Percentiles rank a stretch among this genome's conserved stretches.
phyloP scores from a whole-genome alignment of 2,329 filamentous ascomycete species.

The Acrocalymma vagum region DNA sequence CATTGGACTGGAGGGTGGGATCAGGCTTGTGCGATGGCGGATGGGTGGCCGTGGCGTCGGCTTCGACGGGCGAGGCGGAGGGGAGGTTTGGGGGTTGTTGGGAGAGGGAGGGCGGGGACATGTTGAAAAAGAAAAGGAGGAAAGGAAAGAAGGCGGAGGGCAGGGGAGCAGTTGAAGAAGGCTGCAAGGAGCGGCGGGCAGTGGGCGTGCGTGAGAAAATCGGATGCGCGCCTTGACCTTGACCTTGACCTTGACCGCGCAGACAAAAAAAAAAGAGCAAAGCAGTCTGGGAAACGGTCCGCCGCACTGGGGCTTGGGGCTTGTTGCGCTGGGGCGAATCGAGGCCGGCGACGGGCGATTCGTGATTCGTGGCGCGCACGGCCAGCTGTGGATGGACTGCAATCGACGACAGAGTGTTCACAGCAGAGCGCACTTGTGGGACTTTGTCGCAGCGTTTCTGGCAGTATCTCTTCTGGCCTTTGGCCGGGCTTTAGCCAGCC shows the following conservation, averaged over 20 bases:
- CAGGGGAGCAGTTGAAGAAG: conserved; percentile 21
- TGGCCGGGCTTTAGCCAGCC: too few species aligned
- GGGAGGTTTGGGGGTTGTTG: conserved; percentile 26
- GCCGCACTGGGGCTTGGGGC: conserved; percentile 14
- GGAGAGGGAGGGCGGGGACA: conserved; percentile 35
- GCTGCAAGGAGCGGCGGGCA: conserved; percentile 22
- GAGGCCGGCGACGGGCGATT: conserved; percentile 9
- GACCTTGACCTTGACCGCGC: conserved; percentile 17
- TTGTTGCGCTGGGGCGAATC: conserved; percentile 16
- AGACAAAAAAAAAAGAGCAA: conserved; percentile 23
- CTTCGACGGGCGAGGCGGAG: conserved; percentile 25
- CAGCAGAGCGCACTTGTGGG: too few species aligned
- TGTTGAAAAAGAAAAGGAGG: conserved; percentile 34
- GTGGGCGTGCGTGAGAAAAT: conserved; percentile 18
- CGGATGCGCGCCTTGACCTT: conserved; percentile 14
- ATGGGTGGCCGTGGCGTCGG: conserved; percentile 40
- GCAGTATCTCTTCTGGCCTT: too few species aligned
- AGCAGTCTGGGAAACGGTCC: conserved; percentile 26
- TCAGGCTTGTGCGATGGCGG: conserved; percentile 41
- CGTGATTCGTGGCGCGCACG: conserved; percentile 8
- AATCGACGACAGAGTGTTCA: neutral
- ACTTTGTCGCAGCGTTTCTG: too few species aligned
- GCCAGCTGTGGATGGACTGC: conserved; percentile 4
- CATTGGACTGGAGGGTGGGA: conserved; percentile 45
- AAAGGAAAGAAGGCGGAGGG: conserved; percentile 17